Conservation (phyloP, 2,329 filamentous ascomycete genomes). For the Neofusicoccum ribis region DNA sequence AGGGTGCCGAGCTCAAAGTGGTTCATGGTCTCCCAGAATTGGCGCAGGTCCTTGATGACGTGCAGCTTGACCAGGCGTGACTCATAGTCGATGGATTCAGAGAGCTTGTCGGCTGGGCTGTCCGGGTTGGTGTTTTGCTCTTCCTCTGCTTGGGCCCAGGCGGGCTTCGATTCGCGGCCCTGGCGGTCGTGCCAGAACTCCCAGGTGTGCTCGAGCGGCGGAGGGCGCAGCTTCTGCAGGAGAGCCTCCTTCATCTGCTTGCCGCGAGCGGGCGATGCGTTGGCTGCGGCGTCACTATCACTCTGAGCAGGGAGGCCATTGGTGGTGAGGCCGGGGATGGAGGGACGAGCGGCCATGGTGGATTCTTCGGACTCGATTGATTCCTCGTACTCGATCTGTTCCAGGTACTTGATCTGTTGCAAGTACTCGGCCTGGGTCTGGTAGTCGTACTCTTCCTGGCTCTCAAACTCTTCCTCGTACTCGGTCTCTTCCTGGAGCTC, state of each 20-base stretch:
- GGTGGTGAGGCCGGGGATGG: conserved; percentile 36
- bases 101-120: conserved; percentile 19
- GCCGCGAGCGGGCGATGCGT: conserved; percentile 71
- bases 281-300: conserved; percentile 60
- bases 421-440: too few relatives aligned
- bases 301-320: conserved; percentile 59
- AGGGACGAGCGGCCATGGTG: conserved; percentile 23
- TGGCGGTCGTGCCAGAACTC: conserved; percentile 54
- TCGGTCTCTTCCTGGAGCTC: too few relatives aligned
- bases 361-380: conserved; percentile 6
- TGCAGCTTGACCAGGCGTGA: conserved; percentile 49
- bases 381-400: too few relatives aligned
- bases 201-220: conserved; percentile 54
- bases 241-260: conserved; percentile 65
- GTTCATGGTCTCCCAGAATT: conserved; percentile 57
- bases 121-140: conserved; percentile 30
- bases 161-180: conserved; percentile 29
- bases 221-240: conserved; percentile 48
- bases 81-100: conserved; percentile 37
- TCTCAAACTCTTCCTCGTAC: too few relatives aligned
- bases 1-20: conserved; percentile 77
- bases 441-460: too few relatives aligned
- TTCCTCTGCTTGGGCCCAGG: conserved; percentile 22
- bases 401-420: too few relatives aligned
- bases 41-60: conserved; percentile 47